Conservation (phyloP, 169 alveolate genomes). For the Eimeria acervulina region DNA sequence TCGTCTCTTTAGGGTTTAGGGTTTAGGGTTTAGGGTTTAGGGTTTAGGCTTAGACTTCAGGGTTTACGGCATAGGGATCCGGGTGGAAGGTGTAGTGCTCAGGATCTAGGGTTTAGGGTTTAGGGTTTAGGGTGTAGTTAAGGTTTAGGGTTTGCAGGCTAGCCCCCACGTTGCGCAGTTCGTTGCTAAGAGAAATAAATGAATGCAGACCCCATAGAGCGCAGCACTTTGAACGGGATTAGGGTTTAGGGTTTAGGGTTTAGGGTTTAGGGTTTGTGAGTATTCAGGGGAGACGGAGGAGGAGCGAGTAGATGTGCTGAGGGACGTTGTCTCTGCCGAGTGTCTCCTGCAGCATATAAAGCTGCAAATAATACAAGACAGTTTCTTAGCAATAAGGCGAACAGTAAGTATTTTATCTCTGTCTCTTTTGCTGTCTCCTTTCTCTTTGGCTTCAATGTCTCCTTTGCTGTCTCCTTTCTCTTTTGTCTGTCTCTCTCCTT, state of each 20-base stretch:
- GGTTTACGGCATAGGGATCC: not conserved
- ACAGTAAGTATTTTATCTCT: not conserved
- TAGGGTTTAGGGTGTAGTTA: conserved; percentile 43
- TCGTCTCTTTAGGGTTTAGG: conserved; percentile 26
- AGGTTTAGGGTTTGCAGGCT: no score
- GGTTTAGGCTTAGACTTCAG: not conserved
- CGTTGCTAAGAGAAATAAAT: no score
- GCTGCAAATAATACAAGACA: not conserved
- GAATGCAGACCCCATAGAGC: no score
- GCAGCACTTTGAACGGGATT: no score
- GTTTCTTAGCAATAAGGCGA: not conserved
- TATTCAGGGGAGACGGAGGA: conserved; percentile 35
- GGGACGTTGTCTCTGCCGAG: conserved; percentile 64
- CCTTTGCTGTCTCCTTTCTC: not conserved
- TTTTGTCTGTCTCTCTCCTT: not conserved
- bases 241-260: conserved; percentile 37
- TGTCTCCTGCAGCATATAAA: not conserved
- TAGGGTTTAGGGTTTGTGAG: conserved; percentile 45
- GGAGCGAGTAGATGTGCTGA: conserved; percentile 27
- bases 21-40: conserved; percentile 56
- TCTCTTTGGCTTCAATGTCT: not conserved
- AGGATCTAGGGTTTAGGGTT: not conserved
- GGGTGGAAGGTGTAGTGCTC: no score
- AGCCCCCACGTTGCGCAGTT: no score
- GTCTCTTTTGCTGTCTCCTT: not conserved